Base-by-base conservation (phyloP, 2,329 filamentous ascomycete species). In the Ophiocordyceps camponoti-floridani region DNA sequence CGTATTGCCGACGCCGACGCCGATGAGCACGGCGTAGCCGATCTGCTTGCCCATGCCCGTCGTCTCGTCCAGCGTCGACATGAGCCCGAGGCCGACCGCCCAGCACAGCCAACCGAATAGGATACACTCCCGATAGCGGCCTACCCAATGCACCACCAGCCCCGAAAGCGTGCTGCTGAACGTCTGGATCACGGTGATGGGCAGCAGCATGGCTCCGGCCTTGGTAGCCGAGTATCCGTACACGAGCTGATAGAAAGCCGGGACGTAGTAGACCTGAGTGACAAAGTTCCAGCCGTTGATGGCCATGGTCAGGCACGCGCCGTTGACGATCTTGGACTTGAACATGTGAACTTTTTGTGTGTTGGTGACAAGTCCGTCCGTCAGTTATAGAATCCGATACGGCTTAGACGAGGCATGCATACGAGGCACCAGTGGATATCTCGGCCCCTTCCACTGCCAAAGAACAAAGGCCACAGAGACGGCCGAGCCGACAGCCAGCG, bases 211-310 rank as follows among this genome's bases (percentile, higher is more conserved):
- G 0, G 62, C 62, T 23, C 61, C 64, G 0, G 65, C 57, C 41
- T 59, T 62, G 4, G 65, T 65, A 1, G 63, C 61, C 0, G 59
- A 63, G 49, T 66, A 69, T 18, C 57, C 60, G 45, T 65, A 68
- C 1, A 59, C 62, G 11, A 69, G 61, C 44, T 69, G 67, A 48
- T 69, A 69, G 48, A 68, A 69, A 0, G 62, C 59, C 0, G 64
- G 64, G 4, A 68, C 62, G 46, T 65, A 70, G 49, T 70, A 71
- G 8, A 72, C 58, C 48, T 75, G 72, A n/a, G 72, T 66, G 23
- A 75, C 60, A 45, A 74, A 74, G 49, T 74, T 74, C 72, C 72
- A 75, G 4, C 72, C 72, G 43, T 75, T 74, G 52, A 75, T 67
- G 33, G 70, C 69, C 68, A 73, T 73, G 14, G 69, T 73, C 16